A percentile compares a stretch with the other conserved stretches of the same genome.
Conservation (phyloP, 495 filamentous ascomycete species). For the Hypoxylon rickii region DNA sequence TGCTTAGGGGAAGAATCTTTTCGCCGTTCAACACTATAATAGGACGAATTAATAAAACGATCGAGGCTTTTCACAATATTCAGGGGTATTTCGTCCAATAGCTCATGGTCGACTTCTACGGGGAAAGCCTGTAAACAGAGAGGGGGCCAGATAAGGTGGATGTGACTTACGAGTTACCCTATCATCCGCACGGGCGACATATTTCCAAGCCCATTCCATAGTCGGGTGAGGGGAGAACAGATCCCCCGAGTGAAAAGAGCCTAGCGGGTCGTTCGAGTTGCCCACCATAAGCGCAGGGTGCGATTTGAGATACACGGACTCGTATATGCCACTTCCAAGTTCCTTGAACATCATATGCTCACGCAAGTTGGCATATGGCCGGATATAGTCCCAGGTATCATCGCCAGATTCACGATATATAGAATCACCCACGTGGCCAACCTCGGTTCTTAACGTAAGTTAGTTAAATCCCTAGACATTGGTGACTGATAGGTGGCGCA, state of each 20-base stretch:
- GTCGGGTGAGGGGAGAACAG: conserved; percentile 66
- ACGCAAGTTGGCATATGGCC: conserved; percentile 51
- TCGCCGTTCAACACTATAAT: conserved; percentile 62
- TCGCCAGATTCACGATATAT: conserved; percentile 50
- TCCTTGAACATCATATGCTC: conserved; percentile 58
- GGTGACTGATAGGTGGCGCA: neutral
- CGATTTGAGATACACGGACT: conserved; percentile 61
- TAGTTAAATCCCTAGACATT: conserved; percentile 1
- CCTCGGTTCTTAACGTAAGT: conserved; percentile 53
- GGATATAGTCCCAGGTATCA: conserved; percentile 58
- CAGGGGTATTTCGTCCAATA: no score
- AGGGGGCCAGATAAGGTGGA: no score
- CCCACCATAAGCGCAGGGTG: conserved; percentile 65
- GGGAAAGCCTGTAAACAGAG: neutral
- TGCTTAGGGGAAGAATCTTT: conserved; percentile 67
- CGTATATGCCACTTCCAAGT: conserved; percentile 50
- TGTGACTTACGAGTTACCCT: conserved; percentile 52
- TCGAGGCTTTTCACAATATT: no score
- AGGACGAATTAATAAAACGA: neutral
- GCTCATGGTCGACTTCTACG: no score
- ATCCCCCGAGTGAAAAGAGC: conserved; percentile 62
- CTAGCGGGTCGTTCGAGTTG: conserved; percentile 57
- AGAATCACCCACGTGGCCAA: conserved; percentile 56
- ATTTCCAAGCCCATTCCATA: conserved; percentile 66
- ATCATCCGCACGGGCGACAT: conserved; percentile 64